Percentiles rank a stretch among this genome's conserved stretches.
Conservation (phyloP, 75 land plant genomes). For the Pinus albicaulis region DNA sequence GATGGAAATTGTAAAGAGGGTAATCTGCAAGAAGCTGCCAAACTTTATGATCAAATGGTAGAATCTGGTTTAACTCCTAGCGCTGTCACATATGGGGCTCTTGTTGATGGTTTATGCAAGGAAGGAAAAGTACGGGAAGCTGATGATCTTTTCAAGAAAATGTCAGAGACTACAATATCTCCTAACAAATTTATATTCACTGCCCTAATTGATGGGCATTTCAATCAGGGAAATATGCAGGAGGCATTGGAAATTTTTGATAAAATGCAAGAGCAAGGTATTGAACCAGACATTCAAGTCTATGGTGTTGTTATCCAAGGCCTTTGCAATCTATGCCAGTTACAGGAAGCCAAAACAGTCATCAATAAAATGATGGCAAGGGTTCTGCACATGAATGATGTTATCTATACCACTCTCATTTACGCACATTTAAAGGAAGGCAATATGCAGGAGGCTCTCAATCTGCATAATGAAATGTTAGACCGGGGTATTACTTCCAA, state of each 20-base stretch:
- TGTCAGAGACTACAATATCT: constrained; percentile 27
- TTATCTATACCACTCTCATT: too few relatives aligned
- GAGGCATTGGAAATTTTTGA: constrained; percentile 28
- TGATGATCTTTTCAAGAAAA: constrained; percentile 40
- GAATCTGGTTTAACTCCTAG: constrained; percentile 25
- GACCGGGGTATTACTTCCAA: too few relatives aligned
- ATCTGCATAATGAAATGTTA: too few relatives aligned
- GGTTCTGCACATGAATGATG: too few relatives aligned
- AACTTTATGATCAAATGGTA: constrained; percentile 42
- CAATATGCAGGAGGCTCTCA: too few relatives aligned
- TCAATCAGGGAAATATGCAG: constrained; percentile 20
- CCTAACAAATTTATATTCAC: constrained; percentile 47
- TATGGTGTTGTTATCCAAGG: constrained; percentile 57
- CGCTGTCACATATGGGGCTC: constrained; percentile 39
- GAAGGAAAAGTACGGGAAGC: constrained; percentile 35
- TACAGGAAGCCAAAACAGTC: constrained; percentile 46
- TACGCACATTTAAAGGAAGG: too few relatives aligned
- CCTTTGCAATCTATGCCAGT: constrained; percentile 30
- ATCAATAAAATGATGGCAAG: too few relatives aligned
- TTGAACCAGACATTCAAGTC: constrained; percentile 36
- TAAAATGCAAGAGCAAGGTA: constrained; percentile 41
- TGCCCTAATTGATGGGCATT: constrained; percentile 54
- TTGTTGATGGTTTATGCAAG: constrained; percentile 56
- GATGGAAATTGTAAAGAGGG: constrained; percentile 43
- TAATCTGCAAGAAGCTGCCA: constrained; percentile 36